A percentile compares a stretch with the other conserved stretches of the same genome.
Evolutionary conservation across 805 yeast species (phyloP).

Genomic region (Saturnispora mendoncae): DNA sequence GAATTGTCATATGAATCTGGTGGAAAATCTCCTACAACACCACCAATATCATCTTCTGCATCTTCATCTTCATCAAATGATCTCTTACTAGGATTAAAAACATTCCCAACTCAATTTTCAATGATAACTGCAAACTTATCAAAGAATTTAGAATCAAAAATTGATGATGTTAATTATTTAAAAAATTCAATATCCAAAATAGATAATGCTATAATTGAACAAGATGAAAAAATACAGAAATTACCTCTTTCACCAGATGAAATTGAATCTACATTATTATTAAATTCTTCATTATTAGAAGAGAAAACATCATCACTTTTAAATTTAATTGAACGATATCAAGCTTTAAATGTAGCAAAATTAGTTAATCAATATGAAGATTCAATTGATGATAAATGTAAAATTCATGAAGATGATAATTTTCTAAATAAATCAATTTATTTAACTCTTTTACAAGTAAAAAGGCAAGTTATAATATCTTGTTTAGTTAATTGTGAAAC

Average conservation of each 20-base stretch:
- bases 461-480: constrained; percentile 7
- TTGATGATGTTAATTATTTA: constrained; percentile 6
- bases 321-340: constrained; percentile 45
- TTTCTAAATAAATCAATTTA: constrained; percentile 19
- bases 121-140: constrained; percentile 1
- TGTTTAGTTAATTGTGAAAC: constrained; percentile 7
- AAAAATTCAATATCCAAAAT: constrained; percentile 11
- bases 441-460: constrained; percentile 32
- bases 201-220: constrained; percentile 8
- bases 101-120: constrained; percentile 4
- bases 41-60: too few species aligned
- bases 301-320: constrained; percentile 30
- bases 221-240: constrained; percentile 10
- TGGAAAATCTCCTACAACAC: too few species aligned
- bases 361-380: constrained; percentile 46
- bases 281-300: constrained; percentile 11
- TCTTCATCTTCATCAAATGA: not conserved
- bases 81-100: constrained; percentile 1
- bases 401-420: not conserved
- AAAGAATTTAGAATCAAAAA: constrained; percentile 3
- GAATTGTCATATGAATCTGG: too few species aligned
- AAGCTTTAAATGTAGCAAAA: constrained; percentile 51
- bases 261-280: constrained; percentile 1
- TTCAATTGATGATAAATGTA: not conserved
- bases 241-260: constrained; percentile 1